Base-by-base conservation (phyloP, 208 protist genomes). In the Acanthamoeba sp. region DNA sequence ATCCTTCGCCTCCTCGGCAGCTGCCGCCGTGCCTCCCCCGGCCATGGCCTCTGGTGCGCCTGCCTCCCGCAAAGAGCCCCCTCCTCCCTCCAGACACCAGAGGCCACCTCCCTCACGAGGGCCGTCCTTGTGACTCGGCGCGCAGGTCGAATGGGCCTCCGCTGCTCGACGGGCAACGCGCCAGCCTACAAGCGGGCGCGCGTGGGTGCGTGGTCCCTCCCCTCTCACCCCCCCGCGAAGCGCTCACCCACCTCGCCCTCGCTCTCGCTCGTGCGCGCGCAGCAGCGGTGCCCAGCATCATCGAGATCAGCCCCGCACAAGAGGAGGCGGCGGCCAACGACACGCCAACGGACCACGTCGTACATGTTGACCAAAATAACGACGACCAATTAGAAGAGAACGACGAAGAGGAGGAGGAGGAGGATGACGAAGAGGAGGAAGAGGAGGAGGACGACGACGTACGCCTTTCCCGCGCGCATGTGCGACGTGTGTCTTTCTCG, bases 181-280 rank as follows among this genome's bases (percentile, higher is more conserved):
- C 66, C n/a, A 3, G 66, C 66, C 66, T 76, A 76, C 66, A 76
- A 76, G 66, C 66, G 66, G 18, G 32, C n/a, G 7, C 66, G 66
- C 2, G n/a, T 38, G n/a, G 66, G 34, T 42, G 66, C 55, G 34
- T 76, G 7, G 9, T 69, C 32, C 4, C 32, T 38, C 66, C 7
- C 66, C 22, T 18, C 10, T 50, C 45, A 12, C 45, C 7, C 45
- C 45, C 45, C 7, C 45, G 7, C 45, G 45, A 3, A 50, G 45
- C 45, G 12, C 45, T 50, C 12, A 12, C 12, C 45, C 3, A 14
- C 45, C 3, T 3, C 45, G 45, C 45, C 12, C 45, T 50, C 12
- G 10, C 10, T 62, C 55, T 62, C 20, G 12, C n/a, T n/a, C n/a
- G n/a, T n/a, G n/a, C n/a, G n/a, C n/a, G n/a, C n/a, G n/a, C n/a